A percentile compares a stretch with the other conserved stretches of the same genome.
Conservation (phyloP, 2,329 filamentous ascomycete species). For the Cordyceps fumosorosea region DNA sequence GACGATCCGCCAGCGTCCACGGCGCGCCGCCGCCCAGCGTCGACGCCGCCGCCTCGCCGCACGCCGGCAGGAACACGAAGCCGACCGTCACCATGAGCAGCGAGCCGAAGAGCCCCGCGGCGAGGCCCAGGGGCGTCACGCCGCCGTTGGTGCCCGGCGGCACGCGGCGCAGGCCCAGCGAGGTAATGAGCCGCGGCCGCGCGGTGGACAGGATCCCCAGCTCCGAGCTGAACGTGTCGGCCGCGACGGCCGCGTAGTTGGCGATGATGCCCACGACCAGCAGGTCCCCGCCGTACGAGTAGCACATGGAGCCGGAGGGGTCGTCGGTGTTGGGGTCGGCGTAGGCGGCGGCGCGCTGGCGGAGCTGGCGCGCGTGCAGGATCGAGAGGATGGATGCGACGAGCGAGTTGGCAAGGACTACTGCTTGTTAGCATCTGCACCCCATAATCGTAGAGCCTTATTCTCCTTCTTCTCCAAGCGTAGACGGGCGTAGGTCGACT, state of each 20-base stretch:
- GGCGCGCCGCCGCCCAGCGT: constrained; percentile 36
- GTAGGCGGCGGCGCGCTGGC: constrained; percentile 37
- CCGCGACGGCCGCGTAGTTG: constrained; percentile 86
- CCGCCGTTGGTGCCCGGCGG: constrained; percentile 92
- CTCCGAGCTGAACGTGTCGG: constrained; percentile 93
- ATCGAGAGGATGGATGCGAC: constrained; percentile 62
- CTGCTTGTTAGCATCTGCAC: background rate
- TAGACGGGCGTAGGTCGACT: constrained; percentile 7
- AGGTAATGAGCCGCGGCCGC: constrained; percentile 79
- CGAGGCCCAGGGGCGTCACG: constrained; percentile 68
- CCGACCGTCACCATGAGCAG: constrained; percentile 62
- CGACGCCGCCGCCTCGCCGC: constrained; percentile 35
- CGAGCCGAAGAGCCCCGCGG: constrained; percentile 67
- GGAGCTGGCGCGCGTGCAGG: constrained; percentile 55
- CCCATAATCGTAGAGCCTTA: background rate
- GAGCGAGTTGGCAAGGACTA: constrained; percentile 78
- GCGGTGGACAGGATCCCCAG: constrained; percentile 79
- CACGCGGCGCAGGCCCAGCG: constrained; percentile 65
- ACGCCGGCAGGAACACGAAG: constrained; percentile 63
- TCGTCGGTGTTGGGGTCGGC: constrained; percentile 24
- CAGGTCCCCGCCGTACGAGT: constrained; percentile 54
- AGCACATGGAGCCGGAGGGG: constrained; percentile 44
- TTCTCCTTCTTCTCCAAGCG: background rate
- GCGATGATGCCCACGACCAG: constrained; percentile 60
- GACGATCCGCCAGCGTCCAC: constrained; percentile 43